Evolutionary conservation across 352 stramenopile genomes (phyloP), one percentile per base, ranked within the genome.

Genomic region (Pythium sukuiense): DNA sequence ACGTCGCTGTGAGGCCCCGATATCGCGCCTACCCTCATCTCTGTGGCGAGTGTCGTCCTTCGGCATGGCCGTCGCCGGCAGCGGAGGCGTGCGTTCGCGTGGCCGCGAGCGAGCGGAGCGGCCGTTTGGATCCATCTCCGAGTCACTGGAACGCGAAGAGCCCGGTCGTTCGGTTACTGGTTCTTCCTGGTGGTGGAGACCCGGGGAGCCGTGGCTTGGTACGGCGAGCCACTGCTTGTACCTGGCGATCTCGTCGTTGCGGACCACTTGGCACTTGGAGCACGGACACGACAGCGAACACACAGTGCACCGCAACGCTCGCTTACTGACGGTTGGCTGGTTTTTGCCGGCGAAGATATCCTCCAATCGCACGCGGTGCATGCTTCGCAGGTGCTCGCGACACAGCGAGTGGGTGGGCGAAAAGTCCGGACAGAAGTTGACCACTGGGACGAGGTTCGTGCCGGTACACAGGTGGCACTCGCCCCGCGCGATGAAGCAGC

Each of bases 361-460:
- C 55, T 89, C 82, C 63, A 88, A 79, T 39, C 82, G 79, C 66
- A 93, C 81, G 57, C 79, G 73, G 41, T 91, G 83, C 55, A 87
- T 75, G 61, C 79, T 91, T 45, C 84, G 82, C 45, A 93, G 59
- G 61, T 93, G 84, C 55, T 90, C 82, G 24, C 80, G 79, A 69
- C 84, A 93, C 26, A 93, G 69, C 62, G 84, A 90, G 63, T 93
- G 84, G 39, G 69, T 73, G 27, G 80, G 79, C n/a, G 84, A 67
- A 11, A 81, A 86, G 60, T 79, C 74, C 6, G 84, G 81, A 53
- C 84, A 93, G 55, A 93, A 93, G 56, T 90, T 93, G 58, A 90
- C 80, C 2, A 93, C 84, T 2, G 84, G 79, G 24, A 89, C 75
- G 33, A 74, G 77, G 49, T 85, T 70, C 7, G 69, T 75, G 45